These are phyloP conservation scores for Talaromyces pinophilus DNA, from an alignment of 2,329 filamentous ascomycete species.

Conservation along the genomic window DNA sequence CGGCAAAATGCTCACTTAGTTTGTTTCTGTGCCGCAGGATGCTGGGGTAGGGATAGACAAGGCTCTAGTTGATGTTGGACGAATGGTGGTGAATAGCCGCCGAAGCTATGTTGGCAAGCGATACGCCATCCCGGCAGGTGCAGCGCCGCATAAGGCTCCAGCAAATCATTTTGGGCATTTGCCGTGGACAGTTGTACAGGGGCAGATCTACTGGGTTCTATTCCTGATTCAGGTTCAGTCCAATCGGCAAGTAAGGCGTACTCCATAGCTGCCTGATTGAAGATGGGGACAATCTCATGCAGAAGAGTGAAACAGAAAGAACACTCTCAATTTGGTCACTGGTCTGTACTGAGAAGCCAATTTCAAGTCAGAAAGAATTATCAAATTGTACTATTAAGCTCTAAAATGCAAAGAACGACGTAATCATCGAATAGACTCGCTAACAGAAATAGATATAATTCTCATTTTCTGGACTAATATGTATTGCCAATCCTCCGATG, in stretches of 20 bases:
- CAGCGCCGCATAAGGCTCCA: background rate
- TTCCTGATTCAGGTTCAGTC: background rate
- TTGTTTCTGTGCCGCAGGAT: background rate
- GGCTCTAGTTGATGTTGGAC: background rate
- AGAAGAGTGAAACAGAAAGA: background rate
- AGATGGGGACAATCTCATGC: background rate
- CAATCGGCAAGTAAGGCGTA: background rate
- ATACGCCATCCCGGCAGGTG: conserved; percentile 9
- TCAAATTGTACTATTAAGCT: background rate
- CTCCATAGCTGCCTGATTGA: background rate
- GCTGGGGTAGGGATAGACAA: background rate
- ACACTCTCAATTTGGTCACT: background rate
- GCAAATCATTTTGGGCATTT: background rate
- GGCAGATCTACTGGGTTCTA: background rate
- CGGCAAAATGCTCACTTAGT: background rate
- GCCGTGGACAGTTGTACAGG: background rate
- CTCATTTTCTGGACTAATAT: background rate
- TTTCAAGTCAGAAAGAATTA: background rate
- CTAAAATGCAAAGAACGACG: background rate
- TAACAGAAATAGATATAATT: background rate
- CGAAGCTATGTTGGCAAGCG: background rate
- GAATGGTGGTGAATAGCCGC: background rate
- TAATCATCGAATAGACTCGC: background rate
- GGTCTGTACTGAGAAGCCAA: background rate
- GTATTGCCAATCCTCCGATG: background rate